phyloP scores from a whole-genome alignment of 2,329 filamentous ascomycete species.

The Ramichloridium luteum region DNA sequence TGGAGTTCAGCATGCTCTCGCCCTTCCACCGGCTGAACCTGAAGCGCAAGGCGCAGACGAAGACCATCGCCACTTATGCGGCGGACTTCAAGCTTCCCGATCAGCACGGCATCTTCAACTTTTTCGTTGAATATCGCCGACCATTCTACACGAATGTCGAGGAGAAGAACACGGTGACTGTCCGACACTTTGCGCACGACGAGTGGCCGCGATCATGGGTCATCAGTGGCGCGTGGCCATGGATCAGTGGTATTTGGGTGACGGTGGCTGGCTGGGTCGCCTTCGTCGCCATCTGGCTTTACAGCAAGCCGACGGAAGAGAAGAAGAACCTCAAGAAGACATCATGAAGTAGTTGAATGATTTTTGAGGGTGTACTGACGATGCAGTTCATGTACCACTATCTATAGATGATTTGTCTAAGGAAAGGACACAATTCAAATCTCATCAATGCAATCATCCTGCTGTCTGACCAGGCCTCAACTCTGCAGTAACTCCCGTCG shows the following conservation, averaged over 20 bases:
- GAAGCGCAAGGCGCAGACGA: conserved; percentile 39
- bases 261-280: conserved; percentile 74
- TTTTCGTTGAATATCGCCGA: conserved; percentile 92
- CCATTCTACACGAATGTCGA: conserved; percentile 82
- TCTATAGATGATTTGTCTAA: conserved; percentile 1
- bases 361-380: not conserved
- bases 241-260: conserved; percentile 76
- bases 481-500: too few species aligned
- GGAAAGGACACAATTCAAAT: not conserved
- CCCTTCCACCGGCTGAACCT: conserved; percentile 87
- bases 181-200: conserved; percentile 92
- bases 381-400: not conserved
- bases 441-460: not conserved
- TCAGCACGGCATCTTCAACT: conserved; percentile 98
- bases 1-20: conserved; percentile 97
- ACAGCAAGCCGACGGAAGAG: conserved; percentile 45
- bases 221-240: conserved; percentile 87
- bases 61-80: conserved; percentile 60
- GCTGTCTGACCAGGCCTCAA: too few species aligned
- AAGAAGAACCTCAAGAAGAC: conserved; percentile 29
- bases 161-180: conserved; percentile 88
- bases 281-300: conserved; percentile 85
- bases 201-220: conserved; percentile 86
- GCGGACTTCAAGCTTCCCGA: conserved; percentile 74
- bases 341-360: not conserved